phyloP scores from a whole-genome alignment of 1,139 yeast genomes.

The Meyerozyma guilliermondii region DNA sequence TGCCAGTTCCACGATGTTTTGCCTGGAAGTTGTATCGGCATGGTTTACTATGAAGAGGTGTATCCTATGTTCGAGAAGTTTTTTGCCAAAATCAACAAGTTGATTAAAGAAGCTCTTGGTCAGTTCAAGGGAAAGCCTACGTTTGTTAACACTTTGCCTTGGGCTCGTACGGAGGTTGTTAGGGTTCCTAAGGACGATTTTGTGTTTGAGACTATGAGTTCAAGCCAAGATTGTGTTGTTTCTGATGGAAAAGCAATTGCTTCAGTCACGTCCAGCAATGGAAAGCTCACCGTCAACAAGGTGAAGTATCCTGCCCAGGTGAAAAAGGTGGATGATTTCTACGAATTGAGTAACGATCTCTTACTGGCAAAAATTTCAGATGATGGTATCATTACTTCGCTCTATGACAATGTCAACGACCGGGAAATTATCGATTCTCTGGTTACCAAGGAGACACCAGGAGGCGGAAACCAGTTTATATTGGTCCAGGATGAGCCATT shows the following conservation, averaged over 20 bases:
- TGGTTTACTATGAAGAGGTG: constrained; percentile 92
- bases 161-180: constrained; percentile 58
- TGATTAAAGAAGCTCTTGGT: constrained; percentile 49
- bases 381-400: constrained; percentile 62
- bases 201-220: background rate
- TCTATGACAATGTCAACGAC: constrained; percentile 53
- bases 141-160: constrained; percentile 60
- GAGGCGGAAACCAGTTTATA: constrained; percentile 75
- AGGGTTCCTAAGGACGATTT: constrained; percentile 17
- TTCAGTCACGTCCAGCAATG: constrained; percentile 8
- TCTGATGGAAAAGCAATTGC: constrained; percentile 6
- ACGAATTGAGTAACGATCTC: constrained; percentile 53
- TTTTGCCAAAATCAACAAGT: constrained; percentile 45
- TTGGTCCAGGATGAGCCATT: constrained; percentile 87
- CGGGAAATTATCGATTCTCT: constrained; percentile 65
- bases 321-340: constrained; percentile 33
- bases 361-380: constrained; percentile 54
- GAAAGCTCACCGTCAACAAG: constrained; percentile 14
- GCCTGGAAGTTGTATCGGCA: constrained; percentile 93
- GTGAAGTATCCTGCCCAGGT: constrained; percentile 47
- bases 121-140: constrained; percentile 13
- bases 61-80: constrained; percentile 66
- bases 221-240: constrained; percentile 5
- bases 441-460: constrained; percentile 41
- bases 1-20: constrained; percentile 96